A percentile compares a stretch with the other conserved stretches of the same genome.
These are phyloP conservation scores for Hordeum pubiflorum DNA, from an alignment of 202 grass and related monocot genomes.

Conservation along the genomic window DNA sequence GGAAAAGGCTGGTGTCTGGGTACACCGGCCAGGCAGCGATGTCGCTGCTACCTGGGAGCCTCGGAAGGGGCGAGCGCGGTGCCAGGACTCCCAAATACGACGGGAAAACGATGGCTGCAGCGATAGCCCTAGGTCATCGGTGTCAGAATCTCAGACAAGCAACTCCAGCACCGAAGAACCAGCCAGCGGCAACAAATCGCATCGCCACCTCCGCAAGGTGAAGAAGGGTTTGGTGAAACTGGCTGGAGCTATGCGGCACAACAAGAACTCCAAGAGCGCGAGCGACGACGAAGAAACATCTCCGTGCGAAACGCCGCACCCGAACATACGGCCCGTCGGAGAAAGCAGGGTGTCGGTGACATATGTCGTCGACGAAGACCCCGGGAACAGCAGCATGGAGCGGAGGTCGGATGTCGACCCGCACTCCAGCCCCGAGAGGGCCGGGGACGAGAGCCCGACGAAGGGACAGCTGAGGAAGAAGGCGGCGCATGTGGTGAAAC, in stretches of 20 bases:
- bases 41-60: conserved; percentile 51
- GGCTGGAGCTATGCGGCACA: conserved; percentile 40
- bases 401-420: not conserved
- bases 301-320: conserved; percentile 27
- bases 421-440: conserved; percentile 23
- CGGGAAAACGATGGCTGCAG: conserved; percentile 36
- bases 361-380: conserved; percentile 42
- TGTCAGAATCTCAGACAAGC: conserved; percentile 49
- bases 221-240: conserved; percentile 67
- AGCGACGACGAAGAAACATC: conserved; percentile 26
- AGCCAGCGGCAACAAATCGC: conserved; percentile 27
- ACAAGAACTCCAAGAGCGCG: conserved; percentile 33
- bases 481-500: conserved; percentile 50
- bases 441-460: conserved; percentile 29
- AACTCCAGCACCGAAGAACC: conserved; percentile 62
- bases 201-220: conserved; percentile 37
- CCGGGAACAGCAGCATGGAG: not conserved
- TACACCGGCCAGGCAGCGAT: conserved; percentile 68
- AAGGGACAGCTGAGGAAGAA: conserved; percentile 48
- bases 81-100: conserved; percentile 45
- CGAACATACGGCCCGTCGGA: conserved; percentile 50
- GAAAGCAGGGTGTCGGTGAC: conserved; percentile 57
- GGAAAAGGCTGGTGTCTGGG: conserved; percentile 70
- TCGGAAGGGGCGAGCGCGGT: conserved; percentile 53
- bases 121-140: conserved; percentile 43